phyloP scores from a whole-genome alignment of 495 filamentous ascomycete species.

The Apiosordaria backusii region DNA sequence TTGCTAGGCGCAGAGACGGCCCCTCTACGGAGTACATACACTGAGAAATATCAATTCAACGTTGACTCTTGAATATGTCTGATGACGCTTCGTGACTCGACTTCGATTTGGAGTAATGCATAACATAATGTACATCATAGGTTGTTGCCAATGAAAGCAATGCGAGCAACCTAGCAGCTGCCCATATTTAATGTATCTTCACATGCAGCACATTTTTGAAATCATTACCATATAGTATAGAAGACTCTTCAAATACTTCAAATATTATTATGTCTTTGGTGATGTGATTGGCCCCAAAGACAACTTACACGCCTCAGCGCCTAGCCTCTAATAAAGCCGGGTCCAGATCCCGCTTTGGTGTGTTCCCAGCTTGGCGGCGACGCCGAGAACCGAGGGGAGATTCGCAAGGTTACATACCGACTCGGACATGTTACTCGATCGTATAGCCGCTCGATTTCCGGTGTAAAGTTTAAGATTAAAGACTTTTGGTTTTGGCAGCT shows the following conservation, averaged over 20 bases:
- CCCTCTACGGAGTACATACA: not conserved
- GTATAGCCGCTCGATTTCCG: conserved; percentile 3
- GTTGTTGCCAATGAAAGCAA: not conserved
- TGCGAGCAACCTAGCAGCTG: not conserved
- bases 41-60: not conserved
- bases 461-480: not conserved
- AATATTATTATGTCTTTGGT: not conserved
- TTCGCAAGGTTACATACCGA: not conserved
- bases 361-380: not conserved
- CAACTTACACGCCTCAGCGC: not conserved
- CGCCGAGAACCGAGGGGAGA: conserved; percentile 7
- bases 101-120: not conserved
- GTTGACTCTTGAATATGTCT: not conserved
- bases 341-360: not conserved
- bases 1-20: not conserved
- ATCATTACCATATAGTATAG: not conserved
- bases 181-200: no score
- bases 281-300: not conserved
- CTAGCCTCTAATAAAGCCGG: not conserved
- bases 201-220: not conserved
- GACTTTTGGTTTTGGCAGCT: not conserved
- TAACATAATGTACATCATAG: not conserved
- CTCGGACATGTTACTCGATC: not conserved
- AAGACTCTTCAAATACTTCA: not conserved
- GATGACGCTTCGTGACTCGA: not conserved